Percentiles rank a stretch among this genome's conserved stretches.
These are phyloP conservation scores for Haberlea rhodopensis DNA, from an alignment of 257 asterid species.

Conservation along the genomic window DNA sequence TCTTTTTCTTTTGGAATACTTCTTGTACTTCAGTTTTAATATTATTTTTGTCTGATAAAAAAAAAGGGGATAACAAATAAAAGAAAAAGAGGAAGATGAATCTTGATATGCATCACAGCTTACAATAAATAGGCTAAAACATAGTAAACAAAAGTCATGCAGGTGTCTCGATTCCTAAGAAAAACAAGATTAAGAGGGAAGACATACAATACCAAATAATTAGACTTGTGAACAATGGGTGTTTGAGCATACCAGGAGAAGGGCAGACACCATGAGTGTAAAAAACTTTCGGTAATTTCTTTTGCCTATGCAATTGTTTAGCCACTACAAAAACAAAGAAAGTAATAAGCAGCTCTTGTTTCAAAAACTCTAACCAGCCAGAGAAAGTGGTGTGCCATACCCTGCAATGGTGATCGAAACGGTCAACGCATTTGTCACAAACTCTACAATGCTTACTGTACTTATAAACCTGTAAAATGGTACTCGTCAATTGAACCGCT, in stretches of 20 bases:
- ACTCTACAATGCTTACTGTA: constrained; percentile 67
- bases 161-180: background rate
- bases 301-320: constrained; percentile 96
- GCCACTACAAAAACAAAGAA: constrained; percentile 63
- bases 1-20: too few species aligned
- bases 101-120: background rate
- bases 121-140: background rate
- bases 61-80: background rate
- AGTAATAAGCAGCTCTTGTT: constrained; percentile 18
- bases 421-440: constrained; percentile 58
- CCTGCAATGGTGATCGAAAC: constrained; percentile 81
- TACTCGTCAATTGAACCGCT: constrained; percentile 2
- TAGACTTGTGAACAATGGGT: constrained; percentile 21
- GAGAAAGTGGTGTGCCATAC: constrained; percentile 59
- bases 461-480: constrained; percentile 67
- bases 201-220: background rate
- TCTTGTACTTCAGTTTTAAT: too few species aligned
- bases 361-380: constrained; percentile 4
- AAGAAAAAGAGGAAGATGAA: background rate
- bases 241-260: constrained; percentile 73
- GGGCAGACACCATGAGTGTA: constrained; percentile 88
- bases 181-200: background rate
- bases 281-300: constrained; percentile 88
- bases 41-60: too few species aligned
- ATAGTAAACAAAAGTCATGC: too few species aligned